phyloP scores from a whole-genome alignment of 306 rosid species.

The Malus orientalis region DNA sequence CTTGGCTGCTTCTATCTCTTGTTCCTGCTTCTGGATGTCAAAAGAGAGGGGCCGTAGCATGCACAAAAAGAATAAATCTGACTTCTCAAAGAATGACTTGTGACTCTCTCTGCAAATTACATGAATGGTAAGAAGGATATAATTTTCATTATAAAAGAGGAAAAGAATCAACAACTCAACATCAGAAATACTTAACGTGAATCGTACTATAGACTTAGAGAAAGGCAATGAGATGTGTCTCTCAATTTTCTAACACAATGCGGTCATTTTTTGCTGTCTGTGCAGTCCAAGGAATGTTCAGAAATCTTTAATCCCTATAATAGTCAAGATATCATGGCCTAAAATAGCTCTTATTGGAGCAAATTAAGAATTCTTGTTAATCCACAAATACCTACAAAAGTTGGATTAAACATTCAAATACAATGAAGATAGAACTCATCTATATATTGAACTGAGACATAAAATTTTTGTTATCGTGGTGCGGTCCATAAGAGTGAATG shows the following conservation, averaged over 20 bases:
- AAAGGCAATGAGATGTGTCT: neutral
- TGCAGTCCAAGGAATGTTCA: neutral
- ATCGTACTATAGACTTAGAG: neutral
- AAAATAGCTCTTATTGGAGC: neutral
- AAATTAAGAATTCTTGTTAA: neutral
- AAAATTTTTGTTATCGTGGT: no score
- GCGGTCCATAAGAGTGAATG: no score
- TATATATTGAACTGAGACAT: no score
- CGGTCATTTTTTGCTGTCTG: no score
- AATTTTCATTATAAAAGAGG: neutral
- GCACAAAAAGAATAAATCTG: constrained; percentile 73
- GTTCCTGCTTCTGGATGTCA: constrained; percentile 60
- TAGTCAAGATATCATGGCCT: neutral
- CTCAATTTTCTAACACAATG: neutral
- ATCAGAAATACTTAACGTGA: neutral
- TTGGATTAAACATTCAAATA: neutral
- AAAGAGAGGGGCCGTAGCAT: constrained; percentile 55
- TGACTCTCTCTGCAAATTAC: constrained; percentile 57
- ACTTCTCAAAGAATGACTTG: constrained; percentile 66
- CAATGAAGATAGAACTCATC: no score
- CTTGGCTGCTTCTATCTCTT: constrained; percentile 73
- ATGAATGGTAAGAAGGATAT: neutral
- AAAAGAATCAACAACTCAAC: neutral
- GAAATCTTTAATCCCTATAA: neutral
- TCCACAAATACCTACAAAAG: neutral